phyloP scores from a whole-genome alignment of 2,329 filamentous ascomycete genomes.

The Aspergillus cejpii region DNA sequence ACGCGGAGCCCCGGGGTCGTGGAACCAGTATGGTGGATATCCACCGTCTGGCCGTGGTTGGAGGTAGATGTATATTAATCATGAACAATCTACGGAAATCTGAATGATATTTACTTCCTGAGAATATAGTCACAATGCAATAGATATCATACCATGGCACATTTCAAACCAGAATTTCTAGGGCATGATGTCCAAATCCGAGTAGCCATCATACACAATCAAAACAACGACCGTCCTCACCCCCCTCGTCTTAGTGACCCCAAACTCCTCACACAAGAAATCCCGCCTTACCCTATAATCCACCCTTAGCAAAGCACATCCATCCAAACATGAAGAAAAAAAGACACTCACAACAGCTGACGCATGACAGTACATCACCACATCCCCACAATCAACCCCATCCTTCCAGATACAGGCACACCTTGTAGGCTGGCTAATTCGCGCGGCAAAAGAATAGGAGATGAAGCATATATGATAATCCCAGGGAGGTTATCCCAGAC shows the following conservation, averaged over 20 bases:
- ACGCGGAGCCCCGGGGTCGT: slow-evolving; percentile 9
- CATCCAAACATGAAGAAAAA: background rate
- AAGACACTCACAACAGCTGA: slow-evolving; percentile 7
- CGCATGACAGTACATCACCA: slow-evolving; percentile 25
- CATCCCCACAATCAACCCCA: slow-evolving; percentile 17
- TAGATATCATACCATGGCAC: background rate
- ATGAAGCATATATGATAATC: too few species aligned
- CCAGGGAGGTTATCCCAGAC: too few species aligned
- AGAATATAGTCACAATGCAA: background rate
- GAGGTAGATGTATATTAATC: slow-evolving; percentile 1
- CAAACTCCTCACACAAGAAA: background rate
- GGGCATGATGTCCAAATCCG: too few species aligned
- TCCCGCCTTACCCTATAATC: too few species aligned
- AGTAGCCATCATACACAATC: background rate
- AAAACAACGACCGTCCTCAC: too few species aligned
- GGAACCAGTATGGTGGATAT: slow-evolving; percentile 12
- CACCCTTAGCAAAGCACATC: too few species aligned
- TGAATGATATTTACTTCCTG: too few species aligned
- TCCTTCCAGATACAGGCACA: too few species aligned
- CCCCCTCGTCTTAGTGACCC: background rate
- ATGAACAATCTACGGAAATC: too few species aligned
- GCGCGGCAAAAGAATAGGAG: too few species aligned
- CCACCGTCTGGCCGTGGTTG: slow-evolving; percentile 4
- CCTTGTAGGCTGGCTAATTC: too few species aligned
- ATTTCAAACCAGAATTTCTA: too few species aligned